A percentile compares a stretch with the other conserved stretches of the same genome.
phyloP scores from a whole-genome alignment of 257 asterid species.

The Leptodermis oblonga region DNA sequence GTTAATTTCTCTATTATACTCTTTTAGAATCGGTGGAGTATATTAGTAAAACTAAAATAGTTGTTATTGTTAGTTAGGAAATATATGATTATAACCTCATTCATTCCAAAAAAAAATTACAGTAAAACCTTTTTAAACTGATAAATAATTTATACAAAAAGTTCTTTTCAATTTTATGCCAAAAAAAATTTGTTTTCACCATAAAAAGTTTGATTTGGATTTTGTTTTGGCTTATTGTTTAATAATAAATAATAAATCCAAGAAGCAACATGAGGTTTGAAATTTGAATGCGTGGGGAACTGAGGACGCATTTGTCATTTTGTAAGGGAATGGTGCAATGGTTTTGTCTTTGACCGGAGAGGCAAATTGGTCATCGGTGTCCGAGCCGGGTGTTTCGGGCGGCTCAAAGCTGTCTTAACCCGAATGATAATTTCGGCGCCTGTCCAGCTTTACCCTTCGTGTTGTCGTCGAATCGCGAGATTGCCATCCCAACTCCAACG shows the following conservation, averaged over 20 bases:
- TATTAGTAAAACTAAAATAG: too few species aligned
- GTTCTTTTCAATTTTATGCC: too few species aligned
- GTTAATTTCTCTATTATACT: too few species aligned
- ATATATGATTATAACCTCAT: too few species aligned
- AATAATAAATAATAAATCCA: not conserved
- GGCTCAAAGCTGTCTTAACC: constrained; percentile 32
- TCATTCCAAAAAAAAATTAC: too few species aligned
- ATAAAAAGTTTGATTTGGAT: too few species aligned
- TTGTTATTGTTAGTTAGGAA: too few species aligned
- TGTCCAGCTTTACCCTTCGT: constrained; percentile 20
- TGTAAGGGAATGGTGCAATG: constrained; percentile 16
- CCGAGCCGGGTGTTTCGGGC: constrained; percentile 47
- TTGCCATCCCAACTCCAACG: constrained; percentile 38
- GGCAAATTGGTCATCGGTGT: constrained; percentile 40
- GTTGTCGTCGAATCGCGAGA: constrained; percentile 19
- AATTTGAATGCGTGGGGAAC: constrained; percentile 31
- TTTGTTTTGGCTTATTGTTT: not conserved
- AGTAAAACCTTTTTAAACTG: too few species aligned
- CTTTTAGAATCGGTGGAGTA: too few species aligned
- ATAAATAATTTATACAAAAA: too few species aligned
- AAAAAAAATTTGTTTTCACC: too few species aligned
- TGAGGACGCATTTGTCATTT: constrained; percentile 50
- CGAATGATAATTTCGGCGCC: constrained; percentile 50
- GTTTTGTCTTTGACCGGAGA: constrained; percentile 29
- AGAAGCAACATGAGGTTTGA: constrained; percentile 20